These are phyloP conservation scores for Eucalyptus pauciflora DNA, from an alignment of 345 rosid genomes.

Conservation along the genomic window DNA sequence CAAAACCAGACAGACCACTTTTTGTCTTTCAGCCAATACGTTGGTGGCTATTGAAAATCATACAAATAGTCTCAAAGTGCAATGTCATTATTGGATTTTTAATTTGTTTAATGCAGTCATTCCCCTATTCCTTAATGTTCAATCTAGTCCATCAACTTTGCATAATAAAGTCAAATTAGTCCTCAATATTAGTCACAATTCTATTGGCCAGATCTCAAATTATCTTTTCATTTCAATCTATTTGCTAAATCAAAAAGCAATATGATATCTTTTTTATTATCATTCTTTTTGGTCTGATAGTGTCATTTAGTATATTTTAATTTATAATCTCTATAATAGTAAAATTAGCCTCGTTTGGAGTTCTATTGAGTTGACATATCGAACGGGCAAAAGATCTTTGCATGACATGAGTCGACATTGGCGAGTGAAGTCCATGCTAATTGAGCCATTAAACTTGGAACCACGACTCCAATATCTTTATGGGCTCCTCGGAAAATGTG, in stretches of 20 bases:
- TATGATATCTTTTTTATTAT: background rate
- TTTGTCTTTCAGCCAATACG: background rate
- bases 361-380: background rate
- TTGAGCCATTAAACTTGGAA: background rate
- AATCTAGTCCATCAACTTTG: background rate
- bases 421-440: background rate
- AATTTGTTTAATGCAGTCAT: background rate
- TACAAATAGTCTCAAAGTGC: background rate
- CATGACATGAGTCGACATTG: background rate
- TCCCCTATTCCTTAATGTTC: background rate
- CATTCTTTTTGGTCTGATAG: background rate
- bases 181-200: background rate
- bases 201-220: background rate
- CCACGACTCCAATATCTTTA: background rate
- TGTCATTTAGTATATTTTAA: background rate
- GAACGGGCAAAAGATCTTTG: background rate
- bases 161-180: background rate
- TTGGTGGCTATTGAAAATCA: background rate
- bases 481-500: background rate
- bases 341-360: background rate
- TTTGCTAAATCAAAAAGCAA: background rate
- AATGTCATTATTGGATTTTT: background rate
- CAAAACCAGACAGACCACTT: background rate
- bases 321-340: background rate
- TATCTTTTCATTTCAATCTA: background rate